phyloP scores from a whole-genome alignment of 2,329 filamentous ascomycete genomes.

The Fusarium proliferatum region DNA sequence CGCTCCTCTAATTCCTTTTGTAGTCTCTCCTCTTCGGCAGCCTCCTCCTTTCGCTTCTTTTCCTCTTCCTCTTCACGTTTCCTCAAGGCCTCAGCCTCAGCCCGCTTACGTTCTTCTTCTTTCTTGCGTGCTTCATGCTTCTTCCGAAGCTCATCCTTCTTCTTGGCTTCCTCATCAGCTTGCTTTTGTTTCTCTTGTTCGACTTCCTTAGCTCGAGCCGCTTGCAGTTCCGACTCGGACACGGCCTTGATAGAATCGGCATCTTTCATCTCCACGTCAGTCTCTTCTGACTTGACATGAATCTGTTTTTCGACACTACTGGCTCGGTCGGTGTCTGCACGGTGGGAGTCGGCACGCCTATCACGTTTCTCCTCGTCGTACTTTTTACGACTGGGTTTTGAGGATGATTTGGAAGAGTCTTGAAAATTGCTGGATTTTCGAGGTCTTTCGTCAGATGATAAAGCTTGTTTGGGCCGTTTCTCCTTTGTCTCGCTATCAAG shows the following conservation, averaged over 20 bases:
- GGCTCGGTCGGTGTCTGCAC: slow-evolving; percentile 56
- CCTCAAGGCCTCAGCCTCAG: slow-evolving; percentile 45
- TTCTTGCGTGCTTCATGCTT: slow-evolving; percentile 51
- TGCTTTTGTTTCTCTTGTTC: slow-evolving; percentile 43
- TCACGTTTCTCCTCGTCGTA: slow-evolving; percentile 56
- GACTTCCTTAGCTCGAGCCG: slow-evolving; percentile 50
- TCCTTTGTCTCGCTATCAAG: slow-evolving; percentile 66
- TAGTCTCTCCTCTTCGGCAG: slow-evolving; percentile 47
- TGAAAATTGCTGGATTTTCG: slow-evolving; percentile 57
- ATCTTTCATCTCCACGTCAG: slow-evolving; percentile 67
- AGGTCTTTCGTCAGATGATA: slow-evolving; percentile 59
- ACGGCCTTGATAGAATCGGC: slow-evolving; percentile 48
- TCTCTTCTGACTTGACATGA: slow-evolving; percentile 68
- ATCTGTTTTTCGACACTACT: slow-evolving; percentile 60
- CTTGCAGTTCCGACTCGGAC: slow-evolving; percentile 47
- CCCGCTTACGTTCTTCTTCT: slow-evolving; percentile 48
- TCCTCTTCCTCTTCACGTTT: slow-evolving; percentile 47
- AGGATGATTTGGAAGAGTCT: slow-evolving; percentile 52
- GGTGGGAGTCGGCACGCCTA: slow-evolving; percentile 54
- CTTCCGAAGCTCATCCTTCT: slow-evolving; percentile 51
- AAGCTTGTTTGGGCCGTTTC: slow-evolving; percentile 56
- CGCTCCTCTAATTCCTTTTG: slow-evolving; percentile 48
- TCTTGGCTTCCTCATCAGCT: slow-evolving; percentile 49
- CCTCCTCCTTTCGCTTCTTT: slow-evolving; percentile 50
- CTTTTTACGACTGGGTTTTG: slow-evolving; percentile 52